Base-by-base conservation (phyloP, 2,329 filamentous ascomycete species). In the Curvularia eragrostidis region DNA sequence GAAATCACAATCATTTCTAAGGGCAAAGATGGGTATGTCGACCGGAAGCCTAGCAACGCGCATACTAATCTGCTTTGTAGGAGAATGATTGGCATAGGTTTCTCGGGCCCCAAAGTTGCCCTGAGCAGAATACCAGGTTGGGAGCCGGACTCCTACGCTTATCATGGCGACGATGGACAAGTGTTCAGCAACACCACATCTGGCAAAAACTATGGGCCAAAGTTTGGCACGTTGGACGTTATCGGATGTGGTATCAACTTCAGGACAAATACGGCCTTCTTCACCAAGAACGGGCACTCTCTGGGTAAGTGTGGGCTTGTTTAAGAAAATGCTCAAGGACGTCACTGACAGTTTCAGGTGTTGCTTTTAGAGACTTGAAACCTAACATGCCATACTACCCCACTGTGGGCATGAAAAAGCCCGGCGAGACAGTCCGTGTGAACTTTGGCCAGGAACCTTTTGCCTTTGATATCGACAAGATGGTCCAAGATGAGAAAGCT, bases 381-480 rank as follows among this genome's bases (percentile, higher is more conserved):
- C 80, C 82, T 59, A 83, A 85, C 10, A 85, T 85, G 70, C 74
- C 91, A n/a, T 93, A 73, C 52, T 75, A 88, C 68, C 87, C 87
- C 1, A 84, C 84, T 0, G 81, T 89, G 19, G 87, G 87, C n/a
- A 85, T 89, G 82, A 89, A 88, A 77, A 87, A 86, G 65, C 81
- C 83, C 0, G 81, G 82, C 48, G 85, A 87, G 55, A 84, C 85
- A 59, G 68, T 89, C 21, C 80, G 79, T 42, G 83, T 82, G 32
- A 89, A 89, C 70, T 88, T 89, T 72, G 87, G 87, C 32, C 85
- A 86, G 75, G 85, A 84, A 52, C 90, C 90, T 3, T 98, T 98
- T 75, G 84, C 91, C 43, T 99, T 90, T 78, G 91, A 97, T 74
- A 98, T 99, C 66, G 91, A 97, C 76, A 85, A 86, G 58, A 86